Evolutionary conservation across 2,329 filamentous ascomycete species (phyloP).

Genomic region (Diaporthe longicolla): DNA sequence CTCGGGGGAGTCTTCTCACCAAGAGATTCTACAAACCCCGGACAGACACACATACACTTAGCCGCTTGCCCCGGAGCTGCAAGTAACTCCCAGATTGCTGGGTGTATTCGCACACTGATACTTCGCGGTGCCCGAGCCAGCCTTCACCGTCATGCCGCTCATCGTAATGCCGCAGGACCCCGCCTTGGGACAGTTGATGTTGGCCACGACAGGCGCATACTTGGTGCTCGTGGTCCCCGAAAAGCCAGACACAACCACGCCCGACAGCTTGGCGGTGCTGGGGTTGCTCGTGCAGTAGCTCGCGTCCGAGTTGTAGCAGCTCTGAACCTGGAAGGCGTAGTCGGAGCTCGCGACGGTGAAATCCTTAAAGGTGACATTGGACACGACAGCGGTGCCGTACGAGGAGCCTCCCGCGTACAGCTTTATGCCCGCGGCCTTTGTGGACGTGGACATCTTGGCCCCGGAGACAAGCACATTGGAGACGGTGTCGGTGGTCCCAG

Average conservation of each 20-base stretch:
- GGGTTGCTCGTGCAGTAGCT: conserved; percentile 2
- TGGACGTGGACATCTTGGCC: not conserved
- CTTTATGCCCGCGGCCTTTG: conserved; percentile 9
- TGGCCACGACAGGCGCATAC: conserved; percentile 7
- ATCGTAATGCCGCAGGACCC: conserved; percentile 7
- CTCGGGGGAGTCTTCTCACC: not conserved
- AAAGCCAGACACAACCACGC: not conserved
- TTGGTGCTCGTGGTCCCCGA: conserved; percentile 2
- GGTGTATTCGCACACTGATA: conserved; percentile 6
- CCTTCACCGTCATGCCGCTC: conserved; percentile 2
- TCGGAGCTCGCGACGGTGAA: not conserved
- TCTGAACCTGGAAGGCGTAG: conserved; percentile 9
- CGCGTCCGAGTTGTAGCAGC: conserved; percentile 8
- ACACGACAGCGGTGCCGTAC: conserved; percentile 9
- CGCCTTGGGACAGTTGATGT: conserved; percentile 2
- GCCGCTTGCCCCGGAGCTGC: not conserved
- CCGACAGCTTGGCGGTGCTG: not conserved
- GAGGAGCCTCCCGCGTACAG: not conserved
- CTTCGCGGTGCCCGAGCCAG: not conserved
- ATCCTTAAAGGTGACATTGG: conserved; percentile 4
- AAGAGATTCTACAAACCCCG: not conserved
- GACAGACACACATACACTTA: not conserved
- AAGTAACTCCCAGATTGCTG: not conserved
- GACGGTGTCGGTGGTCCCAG: not conserved
- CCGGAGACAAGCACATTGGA: not conserved